Base-by-base conservation (phyloP, 2,329 filamentous ascomycete species). In the Diaporthe sp. region DNA sequence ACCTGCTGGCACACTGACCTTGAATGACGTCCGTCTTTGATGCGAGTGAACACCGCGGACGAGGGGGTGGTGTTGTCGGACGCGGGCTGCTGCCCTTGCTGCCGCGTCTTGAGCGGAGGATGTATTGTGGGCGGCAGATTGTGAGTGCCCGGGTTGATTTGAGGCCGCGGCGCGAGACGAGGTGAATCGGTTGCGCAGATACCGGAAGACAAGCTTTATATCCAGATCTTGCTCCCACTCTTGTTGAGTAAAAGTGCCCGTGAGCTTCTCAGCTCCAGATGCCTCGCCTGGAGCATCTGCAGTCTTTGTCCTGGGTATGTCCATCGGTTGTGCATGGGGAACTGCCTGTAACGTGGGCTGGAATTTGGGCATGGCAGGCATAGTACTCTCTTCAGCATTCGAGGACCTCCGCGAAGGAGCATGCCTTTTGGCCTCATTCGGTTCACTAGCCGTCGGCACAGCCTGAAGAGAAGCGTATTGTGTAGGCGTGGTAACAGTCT, bases 211-310 rank as follows among this genome's bases (percentile, higher is more conserved):
- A 83, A 98, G 94, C 82, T 94, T 94, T 78, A 98, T 91, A 81
- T 98, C 96, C 7, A 98, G 89, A 72, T 98, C 94, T 76, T 93
- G 92, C 84, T 98, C 96, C 97, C 97, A 99, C 81, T 98, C 97
- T 49, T 97, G 94, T 79, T 94, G 88, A 1, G 89, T 90, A 77
- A 92, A 92, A 0, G 83, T 77, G 5, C 78, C 79, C 25, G 73
- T 68, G 7, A 55, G 28, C 31, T 65, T 73, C 34, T 78, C 78
- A 28, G 31, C 31, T 81, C 73, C 44, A 78, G 80, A 44, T 57
- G 60, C 58, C 7, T 73, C 71, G 17, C 57, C 65, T 65, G 57
- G n/a, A 10, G 13, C 46, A 19, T 74, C 70, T n/a, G 75, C 80
- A 4, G 77, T 74, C 58, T 77, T 80, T n/a, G 79, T 79, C 46